Evolutionary conservation across 208 protist genomes (phyloP).

Genomic region (Trypanosoma vivax): DNA sequence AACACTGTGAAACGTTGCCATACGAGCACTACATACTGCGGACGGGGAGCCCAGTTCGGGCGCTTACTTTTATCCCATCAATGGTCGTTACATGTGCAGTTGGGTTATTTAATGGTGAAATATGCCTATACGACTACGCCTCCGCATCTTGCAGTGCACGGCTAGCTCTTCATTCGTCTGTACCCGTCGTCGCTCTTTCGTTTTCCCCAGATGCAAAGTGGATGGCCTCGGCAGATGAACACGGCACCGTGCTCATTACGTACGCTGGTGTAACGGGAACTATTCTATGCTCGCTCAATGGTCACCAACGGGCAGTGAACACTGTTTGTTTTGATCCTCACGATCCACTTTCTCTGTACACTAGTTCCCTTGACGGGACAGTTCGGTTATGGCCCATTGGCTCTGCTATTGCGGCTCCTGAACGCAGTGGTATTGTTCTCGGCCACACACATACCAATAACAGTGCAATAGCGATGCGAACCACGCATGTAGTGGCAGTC

Average conservation of each 20-base stretch:
- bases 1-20: neutral
- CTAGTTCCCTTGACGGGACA: conserved; percentile 16
- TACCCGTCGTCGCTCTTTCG: conserved; percentile 47
- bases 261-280: conserved; percentile 58
- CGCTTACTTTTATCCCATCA: conserved; percentile 47
- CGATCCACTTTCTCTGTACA: conserved; percentile 7
- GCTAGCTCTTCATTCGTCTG: conserved; percentile 37
- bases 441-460: neutral
- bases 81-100: conserved; percentile 74
- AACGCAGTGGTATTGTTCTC: conserved; percentile 17
- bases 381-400: conserved; percentile 30
- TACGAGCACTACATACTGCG: conserved; percentile 5
- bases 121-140: conserved; percentile 62
- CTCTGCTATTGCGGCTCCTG: conserved; percentile 53
- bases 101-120: conserved; percentile 45
- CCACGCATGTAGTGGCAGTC: conserved; percentile 37
- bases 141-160: conserved; percentile 29
- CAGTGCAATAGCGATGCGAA: conserved; percentile 5
- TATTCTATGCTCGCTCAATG: conserved; percentile 44
- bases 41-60: conserved; percentile 33
- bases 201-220: conserved; percentile 62
- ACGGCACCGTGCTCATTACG: conserved; percentile 51
- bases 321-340: conserved; percentile 31
- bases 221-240: conserved; percentile 68
- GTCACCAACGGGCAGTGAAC: conserved; percentile 55